phyloP scores from a whole-genome alignment of 1,284 basidiomycete species.

The Tetrapyrgos nigripes region DNA sequence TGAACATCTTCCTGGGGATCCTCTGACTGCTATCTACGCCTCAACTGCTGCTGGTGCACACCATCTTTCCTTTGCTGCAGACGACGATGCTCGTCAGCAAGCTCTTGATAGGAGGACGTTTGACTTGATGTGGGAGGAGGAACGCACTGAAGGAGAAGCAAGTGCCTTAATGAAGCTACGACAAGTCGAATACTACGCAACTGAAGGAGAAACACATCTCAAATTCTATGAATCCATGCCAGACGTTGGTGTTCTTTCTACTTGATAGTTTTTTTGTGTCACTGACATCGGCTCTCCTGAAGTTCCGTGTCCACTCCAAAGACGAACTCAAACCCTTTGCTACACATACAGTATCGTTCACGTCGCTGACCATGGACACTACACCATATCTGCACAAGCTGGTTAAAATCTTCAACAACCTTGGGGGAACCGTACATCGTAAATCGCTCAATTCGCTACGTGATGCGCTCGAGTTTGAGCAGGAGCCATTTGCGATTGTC shows the following conservation, averaged over 20 bases:
- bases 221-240: slow-evolving; percentile 24
- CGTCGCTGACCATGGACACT: slow-evolving; percentile 27
- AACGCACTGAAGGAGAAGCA: slow-evolving; percentile 17
- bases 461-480: slow-evolving; percentile 1
- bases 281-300: neutral
- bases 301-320: slow-evolving; percentile 21
- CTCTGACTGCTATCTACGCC: slow-evolving; percentile 21
- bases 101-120: slow-evolving; percentile 23
- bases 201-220: slow-evolving; percentile 23
- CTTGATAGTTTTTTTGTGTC: neutral
- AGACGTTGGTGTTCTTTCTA: slow-evolving; percentile 14
- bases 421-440: slow-evolving; percentile 21
- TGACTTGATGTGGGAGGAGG: slow-evolving; percentile 28
- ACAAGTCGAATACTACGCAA: slow-evolving; percentile 26
- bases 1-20: slow-evolving; percentile 24
- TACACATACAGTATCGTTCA: slow-evolving; percentile 26
- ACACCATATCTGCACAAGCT: slow-evolving; percentile 23
- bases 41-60: slow-evolving; percentile 29
- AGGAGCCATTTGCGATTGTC: slow-evolving; percentile 17
- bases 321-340: slow-evolving; percentile 19
- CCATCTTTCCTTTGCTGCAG: slow-evolving; percentile 28
- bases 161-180: slow-evolving; percentile 22
- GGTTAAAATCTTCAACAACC: slow-evolving; percentile 13
- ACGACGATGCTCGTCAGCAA: slow-evolving; percentile 23
- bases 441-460: neutral